Evolutionary conservation across 345 rosid species (phyloP), one percentile per base, ranked within the genome.

Genomic region (Populus davidiana): DNA sequence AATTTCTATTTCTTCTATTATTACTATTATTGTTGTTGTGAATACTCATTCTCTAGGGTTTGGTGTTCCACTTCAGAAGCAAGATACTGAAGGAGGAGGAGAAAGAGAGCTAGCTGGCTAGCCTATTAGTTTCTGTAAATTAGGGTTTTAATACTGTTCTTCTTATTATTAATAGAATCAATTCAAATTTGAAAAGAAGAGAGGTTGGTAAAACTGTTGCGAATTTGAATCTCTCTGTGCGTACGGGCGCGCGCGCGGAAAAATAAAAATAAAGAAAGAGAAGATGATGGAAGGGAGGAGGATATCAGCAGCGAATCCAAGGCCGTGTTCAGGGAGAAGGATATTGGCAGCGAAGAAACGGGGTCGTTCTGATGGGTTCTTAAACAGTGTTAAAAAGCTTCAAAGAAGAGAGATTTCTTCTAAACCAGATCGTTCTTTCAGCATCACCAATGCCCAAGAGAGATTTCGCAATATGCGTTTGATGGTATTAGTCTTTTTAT

Each of bases 391-490:
- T 38, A 92, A 88, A 84, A 94, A 92, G 89, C 91, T 94, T 41
- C 98, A 91, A 79, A 86, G 94, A 75, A 85, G 94, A 29, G 97
- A 92, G 84, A 94, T 92, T 79, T 85, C 90, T 23, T 94, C 93
- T 39, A 91, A 88, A 77, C 84, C 83, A 69, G 89, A 90, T 83
- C 97, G 96, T 10, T 88, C 89, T 80, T 94, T 92, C 87, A 87
- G 90, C 75, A 88, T 91, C 78, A 90, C 87, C 83, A 89, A 93
- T 18, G 90, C 97, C 44, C 94, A 90, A 76, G 98, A 94, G 79
- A 78, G 96, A 54, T 94, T 94, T 85, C 94, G 97, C 74, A 91
- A 92, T 72, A 89, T 94, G 85, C 96, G 93, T 38, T 88, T 94
- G 82, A 79, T 61, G 82, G 81, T 79, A 18, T 10, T 27, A 10